Evolutionary conservation across 805 yeast species (phyloP), one percentile per base, ranked within the genome.

Genomic region (Myxozyma melibiosi): DNA sequence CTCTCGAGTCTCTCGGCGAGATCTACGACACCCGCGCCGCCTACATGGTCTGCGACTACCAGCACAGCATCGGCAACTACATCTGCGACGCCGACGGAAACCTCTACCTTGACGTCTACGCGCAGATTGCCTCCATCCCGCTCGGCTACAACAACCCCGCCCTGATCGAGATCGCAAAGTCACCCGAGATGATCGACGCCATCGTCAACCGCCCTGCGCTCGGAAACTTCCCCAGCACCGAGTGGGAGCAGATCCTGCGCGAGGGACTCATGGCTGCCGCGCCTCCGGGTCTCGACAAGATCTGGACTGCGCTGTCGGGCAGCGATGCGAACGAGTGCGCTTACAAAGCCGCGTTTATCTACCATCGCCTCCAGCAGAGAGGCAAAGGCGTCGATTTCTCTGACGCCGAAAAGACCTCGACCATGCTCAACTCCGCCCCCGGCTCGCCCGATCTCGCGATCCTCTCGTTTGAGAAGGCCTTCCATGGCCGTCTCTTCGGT

Each of bases 401-500:
- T 5, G 69, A 71, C 9, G 89, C 85, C 69, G 97, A 91, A 74
- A 80, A 81, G 71, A 72, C 66, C 18, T 75, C 91, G 2, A 85
- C 85, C 57, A 91, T 91, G 97, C 75, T 80, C 63, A 90, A 90
- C 73, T 76, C 79, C 66, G 80, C 88, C 27, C 98, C 98, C 51
- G 66, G 66, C 4, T 81, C 96, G 46, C 96, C 97, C 34, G 87
- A 86, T 35, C 74, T 88, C 66, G 90, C 96, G 49, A 86, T 91
- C 61, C 70, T 92, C 65, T 90, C 97, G 4, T 91, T 91, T 76
- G 84, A 84, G 73, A 80, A 83, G 64, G 94, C 94, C 30, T 92
- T 91, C 87, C 98, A 91, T 72, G 98, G 98, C 64, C 84, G 98
- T 75, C 76, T 90, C 63, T 90, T 91, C 76, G 98, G 96, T 24